Percentiles rank a stretch among this genome's conserved stretches.
phyloP scores from a whole-genome alignment of 345 rosid genomes.

The Trapa incisa region DNA sequence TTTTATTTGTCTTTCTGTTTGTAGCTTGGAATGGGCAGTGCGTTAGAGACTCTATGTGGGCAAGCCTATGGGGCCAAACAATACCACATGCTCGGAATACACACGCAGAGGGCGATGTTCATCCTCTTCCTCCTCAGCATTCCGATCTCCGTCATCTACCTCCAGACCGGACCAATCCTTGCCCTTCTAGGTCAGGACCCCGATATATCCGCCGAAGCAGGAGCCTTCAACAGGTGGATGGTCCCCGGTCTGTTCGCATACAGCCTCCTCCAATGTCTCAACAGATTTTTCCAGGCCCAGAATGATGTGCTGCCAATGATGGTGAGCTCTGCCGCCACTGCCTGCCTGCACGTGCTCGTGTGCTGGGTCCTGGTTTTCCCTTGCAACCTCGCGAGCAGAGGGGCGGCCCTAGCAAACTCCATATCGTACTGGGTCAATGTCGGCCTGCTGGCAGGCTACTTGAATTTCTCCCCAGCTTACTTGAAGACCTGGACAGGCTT shows the following conservation, averaged over 20 bases:
- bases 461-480: constrained; percentile 26
- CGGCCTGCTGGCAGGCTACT: constrained; percentile 20
- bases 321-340: constrained; percentile 22
- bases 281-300: constrained; percentile 50
- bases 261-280: constrained; percentile 48
- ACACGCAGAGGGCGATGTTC: constrained; percentile 62
- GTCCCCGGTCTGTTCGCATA: constrained; percentile 48
- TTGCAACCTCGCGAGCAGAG: constrained; percentile 24
- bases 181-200: constrained; percentile 28
- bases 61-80: constrained; percentile 60
- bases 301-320: constrained; percentile 41
- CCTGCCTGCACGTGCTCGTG: constrained; percentile 21
- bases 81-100: constrained; percentile 50
- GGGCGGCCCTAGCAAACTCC: constrained; percentile 32
- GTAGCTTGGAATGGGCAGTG: constrained; percentile 60
- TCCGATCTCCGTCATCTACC: constrained; percentile 49
- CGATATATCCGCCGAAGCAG: constrained; percentile 26
- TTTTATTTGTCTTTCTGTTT: background rate
- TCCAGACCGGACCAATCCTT: constrained; percentile 34
- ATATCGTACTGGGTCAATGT: constrained; percentile 36
- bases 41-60: constrained; percentile 57
- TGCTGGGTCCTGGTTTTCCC: constrained; percentile 37
- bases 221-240: constrained; percentile 40
- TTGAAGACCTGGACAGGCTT: constrained; percentile 37
- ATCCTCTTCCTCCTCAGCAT: constrained; percentile 26